Evolutionary conservation across 768 basidiomycete genomes (phyloP), one percentile per base, ranked within the genome.

Genomic region (Lactarius sp.): DNA sequence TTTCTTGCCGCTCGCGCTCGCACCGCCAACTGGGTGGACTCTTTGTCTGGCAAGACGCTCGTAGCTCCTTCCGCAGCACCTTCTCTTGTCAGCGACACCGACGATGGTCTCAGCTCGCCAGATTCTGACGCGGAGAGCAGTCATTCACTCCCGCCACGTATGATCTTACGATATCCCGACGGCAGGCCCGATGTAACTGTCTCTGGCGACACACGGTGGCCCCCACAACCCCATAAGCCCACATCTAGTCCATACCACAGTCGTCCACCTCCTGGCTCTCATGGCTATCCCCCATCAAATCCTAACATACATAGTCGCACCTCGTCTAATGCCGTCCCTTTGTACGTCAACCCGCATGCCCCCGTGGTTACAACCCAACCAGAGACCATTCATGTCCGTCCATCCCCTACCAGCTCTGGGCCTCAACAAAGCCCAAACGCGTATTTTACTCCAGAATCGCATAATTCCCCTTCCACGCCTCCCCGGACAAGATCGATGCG

Each of bases 101-200:
- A 76, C 60, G 74, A 76, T 61, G 71, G 71, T 9, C 72, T 74
- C 64, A 71, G 70, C 64, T 72, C 69, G 56, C 72, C 60, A 59
- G 77, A 74, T 6, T 80, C 80, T 4, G 80, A 80, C 69, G 73
- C 72, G 0, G 76, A 73, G 61, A 80, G 78, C 66, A 67, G 71
- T 16, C 76, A 75, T 62, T 81, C 80, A 0, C 69, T 83, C 12
- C 89, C 89, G 1, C 88, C 89, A 4, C 83, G 81, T 69, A 88
- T 91, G 86, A 74, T 90, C 63, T 74, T 90, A 69, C 82, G 82
- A 59, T 91, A 85, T 71, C 78, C 76, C 22, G 84, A 87, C 70
- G 87, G 89, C n/a, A 49, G 67, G 44, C 64, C 67, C 18, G 67
- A 68, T 47, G 55, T 66, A 4, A 31, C 67, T 10, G 61, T 68